Conservation (phyloP, 352 stramenopile species). For the Pythium pyrilobum region DNA sequence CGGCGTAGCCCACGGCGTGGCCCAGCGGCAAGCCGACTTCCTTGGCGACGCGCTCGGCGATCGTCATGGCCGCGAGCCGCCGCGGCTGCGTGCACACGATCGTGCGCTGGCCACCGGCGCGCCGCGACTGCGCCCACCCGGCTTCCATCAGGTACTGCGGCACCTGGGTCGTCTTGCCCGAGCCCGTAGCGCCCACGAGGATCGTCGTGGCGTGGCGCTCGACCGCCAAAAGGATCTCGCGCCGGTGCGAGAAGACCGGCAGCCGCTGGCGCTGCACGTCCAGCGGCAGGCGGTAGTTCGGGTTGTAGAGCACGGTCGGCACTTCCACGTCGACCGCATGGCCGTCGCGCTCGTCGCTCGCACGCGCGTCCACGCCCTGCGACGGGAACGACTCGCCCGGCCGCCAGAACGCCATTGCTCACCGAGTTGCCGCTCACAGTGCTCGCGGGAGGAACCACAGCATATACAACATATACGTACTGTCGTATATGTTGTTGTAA, state of each 20-base stretch:
- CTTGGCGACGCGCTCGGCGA: conserved; percentile 95
- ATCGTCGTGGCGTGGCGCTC: conserved; percentile 87
- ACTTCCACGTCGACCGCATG: conserved; percentile 28
- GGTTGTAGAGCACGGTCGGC: conserved; percentile 52
- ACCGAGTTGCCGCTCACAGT: not conserved
- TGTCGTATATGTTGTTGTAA: conserved; percentile 8
- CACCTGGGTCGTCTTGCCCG: conserved; percentile 92
- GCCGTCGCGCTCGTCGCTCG: conserved; percentile 7
- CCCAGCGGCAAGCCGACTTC: conserved; percentile 95
- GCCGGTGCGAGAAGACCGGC: conserved; percentile 84
- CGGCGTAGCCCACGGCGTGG: conserved; percentile 95
- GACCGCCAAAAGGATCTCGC: conserved; percentile 89
- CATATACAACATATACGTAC: conserved; percentile 12
- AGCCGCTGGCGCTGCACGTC: conserved; percentile 55
- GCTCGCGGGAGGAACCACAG: too few species aligned
- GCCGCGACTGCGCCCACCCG: conserved; percentile 57
- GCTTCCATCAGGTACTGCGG: conserved; percentile 90
- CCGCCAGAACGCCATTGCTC: conserved; percentile 70
- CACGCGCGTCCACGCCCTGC: conserved; percentile 6
- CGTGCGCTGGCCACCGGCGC: conserved; percentile 18
- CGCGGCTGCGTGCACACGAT: conserved; percentile 93
- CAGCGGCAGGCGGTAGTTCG: conserved; percentile 53
- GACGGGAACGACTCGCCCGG: conserved; percentile 30
- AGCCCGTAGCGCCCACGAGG: conserved; percentile 91
- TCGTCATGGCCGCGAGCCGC: conserved; percentile 96